Evolutionary conservation across 1,139 yeast genomes (phyloP).

Genomic region (Geotrichum europaeum): DNA sequence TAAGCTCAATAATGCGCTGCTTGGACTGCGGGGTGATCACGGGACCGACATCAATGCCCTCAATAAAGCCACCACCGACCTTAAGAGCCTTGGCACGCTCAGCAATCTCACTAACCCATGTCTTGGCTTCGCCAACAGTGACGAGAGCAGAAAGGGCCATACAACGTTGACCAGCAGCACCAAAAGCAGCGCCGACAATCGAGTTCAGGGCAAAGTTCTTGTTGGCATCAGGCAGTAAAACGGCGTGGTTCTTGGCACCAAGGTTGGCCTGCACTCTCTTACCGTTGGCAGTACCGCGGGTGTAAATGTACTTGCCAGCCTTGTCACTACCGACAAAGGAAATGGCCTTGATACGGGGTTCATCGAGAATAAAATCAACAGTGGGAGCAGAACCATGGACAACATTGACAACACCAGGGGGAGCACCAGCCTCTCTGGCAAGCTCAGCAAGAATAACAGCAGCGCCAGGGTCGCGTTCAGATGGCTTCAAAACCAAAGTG

Average conservation of each 20-base stretch:
- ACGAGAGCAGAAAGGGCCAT: conserved; percentile 76
- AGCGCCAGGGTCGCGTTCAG: conserved; percentile 74
- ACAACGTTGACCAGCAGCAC: conserved; percentile 83
- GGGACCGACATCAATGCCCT: conserved; percentile 63
- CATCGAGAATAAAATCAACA: conserved; percentile 67
- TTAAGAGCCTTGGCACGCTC: conserved; percentile 52
- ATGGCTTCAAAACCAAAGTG: conserved; percentile 69
- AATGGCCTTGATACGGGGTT: conserved; percentile 71
- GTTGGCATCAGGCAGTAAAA: conserved; percentile 68
- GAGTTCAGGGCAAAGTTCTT: conserved; percentile 61
- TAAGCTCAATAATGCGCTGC: conserved; percentile 50
- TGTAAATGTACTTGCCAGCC: conserved; percentile 70
- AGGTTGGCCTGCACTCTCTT: conserved; percentile 73
- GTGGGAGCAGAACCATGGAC: conserved; percentile 75
- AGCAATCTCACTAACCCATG: conserved; percentile 59
- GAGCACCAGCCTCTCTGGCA: conserved; percentile 70
- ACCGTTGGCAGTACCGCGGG: conserved; percentile 61
- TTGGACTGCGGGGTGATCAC: conserved; percentile 58
- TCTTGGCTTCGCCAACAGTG: conserved; percentile 64
- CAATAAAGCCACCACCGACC: conserved; percentile 64
- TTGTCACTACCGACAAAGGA: conserved; percentile 75
- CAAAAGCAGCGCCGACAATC: conserved; percentile 71
- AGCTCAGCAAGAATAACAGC: conserved; percentile 71
- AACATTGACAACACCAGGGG: conserved; percentile 67
- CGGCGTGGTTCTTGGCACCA: conserved; percentile 75